Evolutionary conservation across 208 protist species (phyloP).

Genomic region (Acanthamoeba healyi): DNA sequence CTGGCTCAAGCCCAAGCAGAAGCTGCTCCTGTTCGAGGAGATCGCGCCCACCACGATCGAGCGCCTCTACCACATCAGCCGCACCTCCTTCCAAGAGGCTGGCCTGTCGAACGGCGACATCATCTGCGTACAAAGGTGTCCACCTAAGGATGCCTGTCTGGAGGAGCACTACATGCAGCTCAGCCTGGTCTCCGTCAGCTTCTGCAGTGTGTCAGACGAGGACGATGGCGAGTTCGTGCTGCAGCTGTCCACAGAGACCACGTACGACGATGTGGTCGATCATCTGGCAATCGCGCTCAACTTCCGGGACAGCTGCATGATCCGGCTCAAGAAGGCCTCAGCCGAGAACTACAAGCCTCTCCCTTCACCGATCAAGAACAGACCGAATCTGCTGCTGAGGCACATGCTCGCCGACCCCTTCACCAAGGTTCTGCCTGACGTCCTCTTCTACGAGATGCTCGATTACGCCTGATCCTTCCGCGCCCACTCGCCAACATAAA

Average conservation of each 20-base stretch:
- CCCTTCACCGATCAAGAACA: conserved; percentile 22
- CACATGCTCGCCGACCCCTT: conserved; percentile 50
- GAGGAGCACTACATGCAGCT: conserved; percentile 19
- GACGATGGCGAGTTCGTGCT: not conserved
- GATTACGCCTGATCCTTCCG: too few relatives aligned
- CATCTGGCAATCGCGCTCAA: not conserved
- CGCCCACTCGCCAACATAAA: too few relatives aligned
- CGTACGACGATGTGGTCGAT: conserved; percentile 39
- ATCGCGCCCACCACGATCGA: conserved; percentile 78
- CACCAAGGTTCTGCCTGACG: not conserved
- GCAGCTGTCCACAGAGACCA: conserved; percentile 69
- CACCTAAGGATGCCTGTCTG: too few relatives aligned
- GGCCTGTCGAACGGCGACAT: conserved; percentile 86
- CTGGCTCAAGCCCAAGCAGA: conserved; percentile 34
- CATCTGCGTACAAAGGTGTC: conserved; percentile 83
- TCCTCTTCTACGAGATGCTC: conserved; percentile 73
- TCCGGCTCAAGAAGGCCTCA: conserved; percentile 28
- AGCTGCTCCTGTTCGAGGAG: conserved; percentile 75
- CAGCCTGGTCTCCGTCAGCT: conserved; percentile 17
- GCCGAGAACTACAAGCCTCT: conserved; percentile 52
- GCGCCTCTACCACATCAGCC: conserved; percentile 37
- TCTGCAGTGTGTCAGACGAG: not conserved
- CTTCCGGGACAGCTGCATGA: not conserved
- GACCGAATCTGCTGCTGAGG: not conserved
- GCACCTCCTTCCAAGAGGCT: conserved; percentile 64